Evolutionary conservation across 2,329 filamentous ascomycete species (phyloP), one percentile per base, ranked within the genome.

Genomic region (Lasiodiplodia gonubiensis): DNA sequence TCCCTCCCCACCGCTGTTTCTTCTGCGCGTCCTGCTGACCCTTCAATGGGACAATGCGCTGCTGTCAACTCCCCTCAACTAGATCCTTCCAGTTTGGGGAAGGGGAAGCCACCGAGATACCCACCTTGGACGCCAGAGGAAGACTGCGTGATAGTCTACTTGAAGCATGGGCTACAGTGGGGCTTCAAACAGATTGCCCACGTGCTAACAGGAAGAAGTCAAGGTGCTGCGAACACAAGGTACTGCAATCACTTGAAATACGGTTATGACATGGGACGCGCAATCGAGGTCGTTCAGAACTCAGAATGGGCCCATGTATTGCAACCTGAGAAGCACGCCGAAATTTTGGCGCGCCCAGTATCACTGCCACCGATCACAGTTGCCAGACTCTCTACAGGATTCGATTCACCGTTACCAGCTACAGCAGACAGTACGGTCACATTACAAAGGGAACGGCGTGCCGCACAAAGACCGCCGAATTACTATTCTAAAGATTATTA

Each of bases 101-200:
- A 21, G 2, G 42, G 42, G 2, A 63, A 52, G 21, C 3, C 8
- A 3, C 39, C 4, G 11, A 33, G 33, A 18, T 37, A 35, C 21
- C 11, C 59, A 16, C 18, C 16, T 7, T 63, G 59, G 59, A 51
- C 59, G 7, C 18, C 10, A 1, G 72, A 77, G 39, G 77, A 79
- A 59, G 72, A 76, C 37, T 64, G 64, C 2, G 69, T 79, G 8
- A 70, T 84, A 0, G 77, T 80, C 5, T 78, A 77, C 42, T 64
- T 83, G 4, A 82, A 79, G 57, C 80, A 82, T 64, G 77, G 79
- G 0, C 77, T 80, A 42, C 70, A 71, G 7, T 68, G 75, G 3
- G 68, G 68, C 10, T 83, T 80, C 80, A 65, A 70, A 2, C 70
- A 77, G 1, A 80, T 83, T 10, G 72, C 72, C 0, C 46, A 68